These are phyloP conservation scores for Protomyces pachydermus DNA, from an alignment of 1,139 yeast genomes.

Conservation along the genomic window DNA sequence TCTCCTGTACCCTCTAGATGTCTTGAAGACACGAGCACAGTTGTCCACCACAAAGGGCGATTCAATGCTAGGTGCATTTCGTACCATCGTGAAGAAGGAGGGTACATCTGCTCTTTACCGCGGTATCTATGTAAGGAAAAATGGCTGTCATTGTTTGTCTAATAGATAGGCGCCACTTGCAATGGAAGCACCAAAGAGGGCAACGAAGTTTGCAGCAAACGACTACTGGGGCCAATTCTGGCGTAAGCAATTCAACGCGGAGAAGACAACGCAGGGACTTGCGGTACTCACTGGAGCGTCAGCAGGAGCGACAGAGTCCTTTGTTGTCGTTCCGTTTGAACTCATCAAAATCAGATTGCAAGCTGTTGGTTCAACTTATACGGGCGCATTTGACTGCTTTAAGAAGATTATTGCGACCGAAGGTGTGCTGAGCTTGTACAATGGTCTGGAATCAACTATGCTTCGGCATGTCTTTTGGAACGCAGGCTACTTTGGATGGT, in stretches of 20 bases:
- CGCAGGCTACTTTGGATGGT: constrained; percentile 86
- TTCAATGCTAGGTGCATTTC: constrained; percentile 70
- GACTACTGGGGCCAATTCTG: constrained; percentile 94
- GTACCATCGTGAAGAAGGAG: constrained; percentile 77
- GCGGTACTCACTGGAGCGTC: constrained; percentile 94
- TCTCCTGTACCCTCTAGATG: constrained; percentile 97
- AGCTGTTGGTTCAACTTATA: constrained; percentile 65
- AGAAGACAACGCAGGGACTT: constrained; percentile 69
- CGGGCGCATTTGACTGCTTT: constrained; percentile 80
- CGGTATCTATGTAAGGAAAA: not conserved
- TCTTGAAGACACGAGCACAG: constrained; percentile 96
- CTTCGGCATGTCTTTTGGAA: constrained; percentile 98
- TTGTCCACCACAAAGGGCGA: constrained; percentile 60
- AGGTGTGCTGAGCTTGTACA: constrained; percentile 80
- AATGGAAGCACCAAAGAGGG: constrained; percentile 99
- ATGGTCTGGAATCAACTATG: constrained; percentile 92
- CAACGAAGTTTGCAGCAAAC: constrained; percentile 96
- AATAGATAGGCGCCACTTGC: constrained; percentile 75
- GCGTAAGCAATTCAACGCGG: constrained; percentile 63
- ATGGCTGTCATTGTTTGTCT: constrained; percentile 51
- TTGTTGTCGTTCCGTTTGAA: constrained; percentile 92
- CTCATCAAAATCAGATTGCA: constrained; percentile 81
- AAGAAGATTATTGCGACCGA: constrained; percentile 63
- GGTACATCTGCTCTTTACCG: constrained; percentile 44
- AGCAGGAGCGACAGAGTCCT: constrained; percentile 95